Evolutionary conservation across 371 early-diverging fungal species (phyloP).

Genomic region (Apophysomyces ossiformis): DNA sequence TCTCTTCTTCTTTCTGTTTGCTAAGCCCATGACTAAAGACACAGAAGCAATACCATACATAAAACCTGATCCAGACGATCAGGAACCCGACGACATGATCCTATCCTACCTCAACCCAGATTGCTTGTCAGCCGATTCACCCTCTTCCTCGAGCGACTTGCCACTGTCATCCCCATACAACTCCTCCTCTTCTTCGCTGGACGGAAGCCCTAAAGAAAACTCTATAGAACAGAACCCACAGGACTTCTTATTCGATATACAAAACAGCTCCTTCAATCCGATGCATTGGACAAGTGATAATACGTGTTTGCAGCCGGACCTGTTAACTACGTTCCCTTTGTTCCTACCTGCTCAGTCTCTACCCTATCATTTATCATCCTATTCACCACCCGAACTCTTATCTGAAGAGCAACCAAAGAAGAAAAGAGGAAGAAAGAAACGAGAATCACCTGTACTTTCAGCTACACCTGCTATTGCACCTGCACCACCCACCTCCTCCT

Average conservation of each 20-base stretch:
- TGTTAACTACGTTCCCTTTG: conserved; percentile 16
- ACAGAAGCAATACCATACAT: conserved; percentile 9
- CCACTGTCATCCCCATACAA: conserved; percentile 26
- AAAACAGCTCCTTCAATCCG: not conserved
- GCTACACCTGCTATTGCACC: conserved; percentile 28
- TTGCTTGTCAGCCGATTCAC: conserved; percentile 32
- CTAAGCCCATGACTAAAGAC: not conserved
- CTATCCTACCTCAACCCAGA: conserved; percentile 49
- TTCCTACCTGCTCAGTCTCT: conserved; percentile 19
- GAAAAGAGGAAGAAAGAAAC: conserved; percentile 53
- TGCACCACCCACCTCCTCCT: conserved; percentile 25
- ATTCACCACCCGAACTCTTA: conserved; percentile 12
- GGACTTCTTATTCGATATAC: not conserved
- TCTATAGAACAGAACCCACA: not conserved
- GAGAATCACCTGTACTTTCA: conserved; percentile 23
- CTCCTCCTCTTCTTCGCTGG: conserved; percentile 13
- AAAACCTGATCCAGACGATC: conserved; percentile 34
- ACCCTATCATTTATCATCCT: conserved; percentile 15
- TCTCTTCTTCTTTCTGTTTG: not conserved
- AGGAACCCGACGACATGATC: conserved; percentile 43
- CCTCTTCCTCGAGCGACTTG: conserved; percentile 10
- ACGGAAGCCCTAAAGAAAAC: conserved; percentile 6
- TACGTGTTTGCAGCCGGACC: conserved; percentile 8
- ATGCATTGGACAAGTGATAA: conserved; percentile 12
- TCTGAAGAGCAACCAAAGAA: conserved; percentile 43